Evolutionary conservation across 2,329 filamentous ascomycete species (phyloP).

Genomic region (Neopestalotiopsis clavispora): DNA sequence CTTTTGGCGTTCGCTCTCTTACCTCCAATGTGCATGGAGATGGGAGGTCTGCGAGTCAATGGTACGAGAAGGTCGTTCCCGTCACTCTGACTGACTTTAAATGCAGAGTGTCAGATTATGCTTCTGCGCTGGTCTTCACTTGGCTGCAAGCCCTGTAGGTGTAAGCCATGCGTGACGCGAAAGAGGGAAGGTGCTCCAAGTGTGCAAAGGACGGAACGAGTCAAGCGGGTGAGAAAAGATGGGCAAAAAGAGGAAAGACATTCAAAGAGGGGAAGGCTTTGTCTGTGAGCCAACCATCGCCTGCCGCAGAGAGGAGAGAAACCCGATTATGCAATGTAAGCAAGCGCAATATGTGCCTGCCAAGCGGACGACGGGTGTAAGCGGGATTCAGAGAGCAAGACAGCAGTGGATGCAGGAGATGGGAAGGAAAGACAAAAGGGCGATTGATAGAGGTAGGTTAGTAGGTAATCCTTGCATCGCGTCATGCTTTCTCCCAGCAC

Average conservation of each 20-base stretch:
- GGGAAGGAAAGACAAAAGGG: not conserved
- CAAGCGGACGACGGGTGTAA: not conserved
- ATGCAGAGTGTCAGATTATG: not conserved
- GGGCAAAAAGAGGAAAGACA: not conserved
- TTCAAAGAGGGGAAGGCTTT: not conserved
- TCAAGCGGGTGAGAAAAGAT: not conserved
- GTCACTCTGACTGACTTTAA: not conserved
- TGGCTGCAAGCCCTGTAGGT: not conserved
- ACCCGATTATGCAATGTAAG: not conserved
- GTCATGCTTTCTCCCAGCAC: too few relatives aligned
- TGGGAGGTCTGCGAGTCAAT: not conserved
- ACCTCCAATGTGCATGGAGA: not conserved
- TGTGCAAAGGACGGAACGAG: not conserved
- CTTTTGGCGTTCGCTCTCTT: not conserved
- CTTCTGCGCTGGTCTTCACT: not conserved
- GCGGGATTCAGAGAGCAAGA: not conserved
- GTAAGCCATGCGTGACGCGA: not conserved
- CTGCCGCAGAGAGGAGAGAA: not conserved
- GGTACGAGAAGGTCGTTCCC: not conserved
- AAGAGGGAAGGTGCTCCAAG: not conserved
- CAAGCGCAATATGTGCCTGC: constrained; percentile 4
- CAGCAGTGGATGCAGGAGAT: not conserved
- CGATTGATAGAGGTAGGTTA: too few relatives aligned
- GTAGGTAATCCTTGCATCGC: too few relatives aligned
- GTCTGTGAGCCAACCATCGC: not conserved